Percentiles rank a stretch among this genome's conserved stretches.
Evolutionary conservation across 176 grass and related monocot species (phyloP).

Genomic region (Oryza nivara): DNA sequence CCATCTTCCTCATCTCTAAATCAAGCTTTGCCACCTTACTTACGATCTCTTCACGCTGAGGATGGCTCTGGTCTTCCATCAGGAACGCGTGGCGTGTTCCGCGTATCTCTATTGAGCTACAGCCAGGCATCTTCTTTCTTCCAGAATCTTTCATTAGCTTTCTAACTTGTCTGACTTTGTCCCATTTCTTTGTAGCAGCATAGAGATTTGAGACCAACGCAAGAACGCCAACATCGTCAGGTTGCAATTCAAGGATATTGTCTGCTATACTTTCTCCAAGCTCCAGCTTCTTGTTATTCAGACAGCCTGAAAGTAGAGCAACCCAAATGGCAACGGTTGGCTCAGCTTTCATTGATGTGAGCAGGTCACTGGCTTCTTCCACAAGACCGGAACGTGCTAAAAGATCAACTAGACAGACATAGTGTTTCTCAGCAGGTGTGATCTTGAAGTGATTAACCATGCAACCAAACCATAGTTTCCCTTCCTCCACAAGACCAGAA

Average conservation of each 20-base stretch:
- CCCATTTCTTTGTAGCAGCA: constrained; percentile 61
- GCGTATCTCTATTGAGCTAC: constrained; percentile 51
- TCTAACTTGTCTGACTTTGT: constrained; percentile 54
- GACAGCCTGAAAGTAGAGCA: constrained; percentile 64
- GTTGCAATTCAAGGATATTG: constrained; percentile 54
- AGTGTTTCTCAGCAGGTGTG: constrained; percentile 58
- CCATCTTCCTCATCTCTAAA: constrained; percentile 58
- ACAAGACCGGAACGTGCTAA: constrained; percentile 67
- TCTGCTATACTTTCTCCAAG: constrained; percentile 54
- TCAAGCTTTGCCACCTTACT: constrained; percentile 41
- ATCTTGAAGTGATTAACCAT: constrained; percentile 49
- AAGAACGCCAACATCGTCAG: constrained; percentile 51
- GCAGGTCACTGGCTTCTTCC: constrained; percentile 56
- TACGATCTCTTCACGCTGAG: constrained; percentile 49
- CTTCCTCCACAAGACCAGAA: constrained; percentile 67
- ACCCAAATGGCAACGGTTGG: constrained; percentile 57
- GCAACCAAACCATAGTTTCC: constrained; percentile 52
- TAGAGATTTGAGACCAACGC: constrained; percentile 63
- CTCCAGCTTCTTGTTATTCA: constrained; percentile 66
- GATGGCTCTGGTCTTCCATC: constrained; percentile 78
- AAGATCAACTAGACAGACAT: constrained; percentile 67
- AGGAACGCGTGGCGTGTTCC: constrained; percentile 35
- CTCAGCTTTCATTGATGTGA: constrained; percentile 43
- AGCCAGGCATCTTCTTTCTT: constrained; percentile 63
- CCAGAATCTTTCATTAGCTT: constrained; percentile 58